Evolutionary conservation across 78 protist genomes (phyloP).

Genomic region (Protostelium mycophagum): DNA sequence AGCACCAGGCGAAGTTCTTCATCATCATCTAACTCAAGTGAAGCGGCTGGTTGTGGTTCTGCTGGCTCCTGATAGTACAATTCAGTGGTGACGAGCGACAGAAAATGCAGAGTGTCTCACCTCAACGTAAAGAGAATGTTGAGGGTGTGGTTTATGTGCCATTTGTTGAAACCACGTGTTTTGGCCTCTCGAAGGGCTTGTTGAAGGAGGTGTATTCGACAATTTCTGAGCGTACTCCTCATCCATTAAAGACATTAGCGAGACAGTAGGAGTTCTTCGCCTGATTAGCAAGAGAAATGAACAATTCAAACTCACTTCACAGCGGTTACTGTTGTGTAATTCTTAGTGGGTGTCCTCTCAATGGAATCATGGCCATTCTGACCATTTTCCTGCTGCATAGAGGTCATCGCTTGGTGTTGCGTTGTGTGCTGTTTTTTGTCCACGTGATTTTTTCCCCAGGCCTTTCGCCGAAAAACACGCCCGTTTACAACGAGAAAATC

Average conservation of each 20-base stretch:
- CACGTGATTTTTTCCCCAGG: too few species aligned
- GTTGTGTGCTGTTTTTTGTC: too few species aligned
- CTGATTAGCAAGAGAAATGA: background rate
- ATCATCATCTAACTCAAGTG: background rate
- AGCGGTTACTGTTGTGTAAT: background rate
- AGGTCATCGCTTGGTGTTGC: too few species aligned
- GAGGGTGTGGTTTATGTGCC: background rate
- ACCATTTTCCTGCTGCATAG: too few species aligned
- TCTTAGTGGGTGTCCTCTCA: background rate
- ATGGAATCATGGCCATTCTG: too few species aligned
- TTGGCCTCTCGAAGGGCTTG: background rate
- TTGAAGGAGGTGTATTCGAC: background rate
- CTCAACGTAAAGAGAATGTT: background rate
- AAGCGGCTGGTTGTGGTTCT: background rate
- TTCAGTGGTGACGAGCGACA: too few species aligned
- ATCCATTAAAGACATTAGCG: background rate
- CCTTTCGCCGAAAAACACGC: too few species aligned
- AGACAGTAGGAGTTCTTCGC: background rate
- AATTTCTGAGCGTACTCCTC: background rate
- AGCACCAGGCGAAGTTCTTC: background rate
- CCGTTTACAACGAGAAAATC: too few species aligned
- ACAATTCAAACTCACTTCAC: background rate
- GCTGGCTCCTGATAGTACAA: background rate
- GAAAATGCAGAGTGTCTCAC: background rate
- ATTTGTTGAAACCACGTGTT: background rate